Conservation (phyloP, 1,284 basidiomycete species). For the Cutaneotrichosporon sp. region DNA sequence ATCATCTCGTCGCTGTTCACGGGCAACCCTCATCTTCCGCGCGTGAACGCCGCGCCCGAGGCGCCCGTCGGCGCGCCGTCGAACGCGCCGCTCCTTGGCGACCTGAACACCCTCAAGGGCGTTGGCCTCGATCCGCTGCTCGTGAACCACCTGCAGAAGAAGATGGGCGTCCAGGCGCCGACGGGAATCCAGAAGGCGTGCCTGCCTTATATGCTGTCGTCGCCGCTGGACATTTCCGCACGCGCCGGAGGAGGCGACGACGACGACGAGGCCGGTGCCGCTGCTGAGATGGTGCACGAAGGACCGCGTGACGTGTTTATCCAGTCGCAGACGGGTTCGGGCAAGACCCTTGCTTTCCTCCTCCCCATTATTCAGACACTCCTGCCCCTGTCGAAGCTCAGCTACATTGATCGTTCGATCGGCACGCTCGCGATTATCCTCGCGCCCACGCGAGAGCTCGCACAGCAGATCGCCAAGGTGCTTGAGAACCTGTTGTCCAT, state of each 20-base stretch:
- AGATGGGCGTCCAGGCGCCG: conserved; percentile 78
- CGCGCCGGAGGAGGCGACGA: background rate
- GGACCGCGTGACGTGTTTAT: conserved; percentile 77
- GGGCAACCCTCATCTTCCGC: conserved; percentile 48
- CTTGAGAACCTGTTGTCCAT: conserved; percentile 63
- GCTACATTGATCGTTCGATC: conserved; percentile 77
- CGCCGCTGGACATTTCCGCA: conserved; percentile 39
- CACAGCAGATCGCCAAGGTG: conserved; percentile 82
- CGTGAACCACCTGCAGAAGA: conserved; percentile 68
- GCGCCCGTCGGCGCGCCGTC: conserved; percentile 56
- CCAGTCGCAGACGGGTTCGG: conserved; percentile 96
- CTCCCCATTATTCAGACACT: conserved; percentile 92
- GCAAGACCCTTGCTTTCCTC: conserved; percentile 92
- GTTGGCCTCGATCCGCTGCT: conserved; percentile 78
- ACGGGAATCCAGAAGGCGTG: conserved; percentile 85
- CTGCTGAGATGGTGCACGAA: conserved; percentile 1
- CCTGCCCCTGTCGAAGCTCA: conserved; percentile 75
- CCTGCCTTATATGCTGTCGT: conserved; percentile 63
- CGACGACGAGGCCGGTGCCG: conserved; percentile 17
- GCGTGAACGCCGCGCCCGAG: conserved; percentile 1
- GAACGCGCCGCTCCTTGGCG: conserved; percentile 66
- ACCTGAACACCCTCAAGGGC: conserved; percentile 66
- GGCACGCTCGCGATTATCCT: conserved; percentile 94
- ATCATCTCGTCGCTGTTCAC: conserved; percentile 89
- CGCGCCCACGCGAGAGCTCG: conserved; percentile 89